phyloP scores from a whole-genome alignment of 2,329 filamentous ascomycete genomes.

The Botrytis cinerea region DNA sequence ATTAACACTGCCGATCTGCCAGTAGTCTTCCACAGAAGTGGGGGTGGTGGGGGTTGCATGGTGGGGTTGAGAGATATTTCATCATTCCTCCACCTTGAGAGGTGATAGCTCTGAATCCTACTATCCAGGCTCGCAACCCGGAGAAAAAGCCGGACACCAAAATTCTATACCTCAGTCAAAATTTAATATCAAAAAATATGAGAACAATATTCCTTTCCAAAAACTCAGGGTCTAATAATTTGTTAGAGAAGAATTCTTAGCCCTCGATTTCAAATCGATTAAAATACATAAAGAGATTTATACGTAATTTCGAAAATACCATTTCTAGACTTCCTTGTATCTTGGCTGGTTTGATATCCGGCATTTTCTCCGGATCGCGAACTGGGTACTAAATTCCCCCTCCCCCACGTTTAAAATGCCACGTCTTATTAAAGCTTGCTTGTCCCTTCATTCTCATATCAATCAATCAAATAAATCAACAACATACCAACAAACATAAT shows the following conservation, averaged over 20 bases:
- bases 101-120: background rate
- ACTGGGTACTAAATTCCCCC: background rate
- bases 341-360: background rate
- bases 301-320: background rate
- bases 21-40: constrained; percentile 7
- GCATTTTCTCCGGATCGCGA: background rate
- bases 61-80: constrained; percentile 6
- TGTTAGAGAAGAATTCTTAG: background rate
- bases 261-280: background rate
- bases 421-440: background rate
- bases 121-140: background rate
- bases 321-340: background rate
- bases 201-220: background rate
- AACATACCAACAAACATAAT: background rate
- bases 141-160: background rate
- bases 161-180: background rate
- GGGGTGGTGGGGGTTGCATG: background rate
- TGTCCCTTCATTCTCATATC: background rate
- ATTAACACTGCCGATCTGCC: background rate
- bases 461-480: background rate
- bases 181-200: background rate
- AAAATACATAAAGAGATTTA: background rate
- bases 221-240: accelerated
- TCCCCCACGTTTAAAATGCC: constrained; percentile 15
- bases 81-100: constrained; percentile 4